phyloP scores from a whole-genome alignment of 108 stramenopile genomes.

The Fragilaria radians region DNA sequence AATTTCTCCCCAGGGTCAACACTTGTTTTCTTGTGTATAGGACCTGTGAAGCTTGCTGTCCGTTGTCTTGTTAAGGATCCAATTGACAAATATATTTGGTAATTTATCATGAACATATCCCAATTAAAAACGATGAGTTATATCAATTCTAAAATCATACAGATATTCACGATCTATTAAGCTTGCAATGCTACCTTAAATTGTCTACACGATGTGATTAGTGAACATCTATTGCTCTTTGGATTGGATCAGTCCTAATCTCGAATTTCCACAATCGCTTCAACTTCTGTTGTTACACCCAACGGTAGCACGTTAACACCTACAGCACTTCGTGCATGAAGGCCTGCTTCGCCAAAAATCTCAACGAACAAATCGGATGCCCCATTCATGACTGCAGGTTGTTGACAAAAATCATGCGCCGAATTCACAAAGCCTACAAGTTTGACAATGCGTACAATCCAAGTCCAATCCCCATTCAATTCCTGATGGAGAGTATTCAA shows the following conservation, averaged over 20 bases:
- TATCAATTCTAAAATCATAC: too few relatives aligned
- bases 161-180: too few relatives aligned
- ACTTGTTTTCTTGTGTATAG: too few relatives aligned
- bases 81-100: too few relatives aligned
- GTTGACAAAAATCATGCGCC: conserved; percentile 45
- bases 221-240: too few relatives aligned
- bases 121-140: too few relatives aligned
- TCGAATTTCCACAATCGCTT: conserved; percentile 52
- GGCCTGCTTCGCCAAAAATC: conserved; percentile 60
- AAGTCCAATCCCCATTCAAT: conserved; percentile 41
- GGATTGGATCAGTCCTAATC: conserved; percentile 7
- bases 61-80: too few relatives aligned
- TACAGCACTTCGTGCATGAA: conserved; percentile 57
- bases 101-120: too few relatives aligned
- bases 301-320: conserved; percentile 55
- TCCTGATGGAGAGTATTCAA: conserved; percentile 45
- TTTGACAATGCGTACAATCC: conserved; percentile 47
- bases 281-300: conserved; percentile 51
- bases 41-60: too few relatives aligned
- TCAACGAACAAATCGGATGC: conserved; percentile 53
- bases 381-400: conserved; percentile 70
- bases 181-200: too few relatives aligned
- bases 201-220: too few relatives aligned
- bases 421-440: conserved; percentile 63
- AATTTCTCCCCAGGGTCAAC: too few relatives aligned